A percentile compares a stretch with the other conserved stretches of the same genome.
Conservation (phyloP, 257 asterid species). For the Coffea eugenioides region DNA sequence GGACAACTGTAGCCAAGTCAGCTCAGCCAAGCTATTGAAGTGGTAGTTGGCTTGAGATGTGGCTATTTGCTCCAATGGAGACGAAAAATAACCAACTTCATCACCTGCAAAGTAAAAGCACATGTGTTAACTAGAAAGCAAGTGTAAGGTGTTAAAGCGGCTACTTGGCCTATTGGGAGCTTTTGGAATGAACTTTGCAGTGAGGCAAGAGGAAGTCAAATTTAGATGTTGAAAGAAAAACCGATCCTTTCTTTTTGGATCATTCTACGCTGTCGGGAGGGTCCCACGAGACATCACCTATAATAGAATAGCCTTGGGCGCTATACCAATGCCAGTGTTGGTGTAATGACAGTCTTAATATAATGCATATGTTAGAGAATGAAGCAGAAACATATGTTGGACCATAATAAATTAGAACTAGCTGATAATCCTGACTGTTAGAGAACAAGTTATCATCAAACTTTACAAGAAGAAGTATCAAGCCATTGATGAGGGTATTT, state of each 20-base stretch:
- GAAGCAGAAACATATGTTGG: background rate
- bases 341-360: background rate
- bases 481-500: background rate
- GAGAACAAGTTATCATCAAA: background rate
- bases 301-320: no score
- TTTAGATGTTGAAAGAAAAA: no score
- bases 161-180: no score
- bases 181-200: no score
- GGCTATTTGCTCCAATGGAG: slow-evolving; percentile 56
- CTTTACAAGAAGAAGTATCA: background rate
- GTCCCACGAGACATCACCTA: no score
- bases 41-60: slow-evolving; percentile 36
- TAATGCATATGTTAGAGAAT: no score
- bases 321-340: background rate
- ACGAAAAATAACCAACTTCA: slow-evolving; percentile 59
- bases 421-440: background rate
- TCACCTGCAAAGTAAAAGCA: slow-evolving; percentile 51
- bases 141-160: background rate
- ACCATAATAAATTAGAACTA: background rate
- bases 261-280: no score
- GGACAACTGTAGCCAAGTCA: slow-evolving; percentile 66
- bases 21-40: slow-evolving; percentile 35
- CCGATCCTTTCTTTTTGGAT: no score
- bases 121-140: slow-evolving; percentile 3
- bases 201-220: no score